Conservation (phyloP, 73 alveolate species). For the Paramecium bursaria region DNA sequence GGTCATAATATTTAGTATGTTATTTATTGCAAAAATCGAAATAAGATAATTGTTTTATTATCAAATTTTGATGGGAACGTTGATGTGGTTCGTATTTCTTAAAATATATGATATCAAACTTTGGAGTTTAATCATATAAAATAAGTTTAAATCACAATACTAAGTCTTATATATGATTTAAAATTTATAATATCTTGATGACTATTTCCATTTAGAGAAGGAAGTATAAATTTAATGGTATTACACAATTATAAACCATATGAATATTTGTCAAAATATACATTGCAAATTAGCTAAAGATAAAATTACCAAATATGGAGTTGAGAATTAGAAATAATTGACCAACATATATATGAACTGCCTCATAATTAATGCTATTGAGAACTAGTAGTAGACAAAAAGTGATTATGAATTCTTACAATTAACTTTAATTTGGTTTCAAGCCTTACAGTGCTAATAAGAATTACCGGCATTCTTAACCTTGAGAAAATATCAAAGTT, state of each 20-base stretch:
- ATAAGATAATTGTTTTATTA: neutral
- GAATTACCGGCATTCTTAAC: neutral
- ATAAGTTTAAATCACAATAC: neutral
- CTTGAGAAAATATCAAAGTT: too few species aligned
- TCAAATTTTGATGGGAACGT: neutral
- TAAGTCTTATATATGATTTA: too few species aligned
- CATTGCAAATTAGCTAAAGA: neutral
- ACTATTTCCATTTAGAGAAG: neutral
- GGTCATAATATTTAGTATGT: too few species aligned
- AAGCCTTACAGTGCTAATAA: neutral
- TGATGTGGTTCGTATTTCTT: too few species aligned
- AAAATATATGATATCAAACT: neutral
- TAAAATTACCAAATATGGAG: neutral
- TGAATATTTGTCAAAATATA: neutral
- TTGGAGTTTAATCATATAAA: neutral
- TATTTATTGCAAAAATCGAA: too few species aligned
- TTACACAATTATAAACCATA: neutral
- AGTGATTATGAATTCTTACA: neutral
- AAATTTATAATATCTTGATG: neutral
- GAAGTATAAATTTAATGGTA: neutral
- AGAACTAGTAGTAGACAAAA: neutral
- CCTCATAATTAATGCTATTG: neutral
- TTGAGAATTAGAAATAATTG: neutral
- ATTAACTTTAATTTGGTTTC: neutral
- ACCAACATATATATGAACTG: neutral